A percentile compares a stretch with the other conserved stretches of the same genome.
These are phyloP conservation scores for Metrosideros polymorpha DNA, from an alignment of 441 rosid genomes.

Conservation along the genomic window DNA sequence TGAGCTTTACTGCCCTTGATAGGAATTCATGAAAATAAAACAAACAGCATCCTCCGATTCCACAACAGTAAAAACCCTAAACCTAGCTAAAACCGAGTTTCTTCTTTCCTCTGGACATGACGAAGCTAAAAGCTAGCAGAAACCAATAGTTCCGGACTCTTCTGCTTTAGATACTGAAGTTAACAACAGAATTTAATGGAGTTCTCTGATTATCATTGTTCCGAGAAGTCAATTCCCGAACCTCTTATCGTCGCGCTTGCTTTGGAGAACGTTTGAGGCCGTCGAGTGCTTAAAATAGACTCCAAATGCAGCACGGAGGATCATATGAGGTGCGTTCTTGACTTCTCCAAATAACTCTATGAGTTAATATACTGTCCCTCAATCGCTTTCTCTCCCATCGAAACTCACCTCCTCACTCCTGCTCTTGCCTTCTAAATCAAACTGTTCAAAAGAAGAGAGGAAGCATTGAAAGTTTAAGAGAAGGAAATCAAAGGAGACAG, in stretches of 20 bases:
- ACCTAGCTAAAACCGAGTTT: neutral
- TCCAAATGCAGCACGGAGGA: conserved; percentile 4
- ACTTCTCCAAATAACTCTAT: conserved; percentile 33
- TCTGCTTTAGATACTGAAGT: neutral
- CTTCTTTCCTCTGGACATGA: neutral
- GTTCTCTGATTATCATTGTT: neutral
- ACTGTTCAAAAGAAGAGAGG: neutral
- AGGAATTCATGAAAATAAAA: neutral
- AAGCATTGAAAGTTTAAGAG: neutral
- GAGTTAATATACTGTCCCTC: neutral
- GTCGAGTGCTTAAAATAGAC: neutral
- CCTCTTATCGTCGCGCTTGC: conserved; percentile 29
- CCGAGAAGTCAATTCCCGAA: conserved; percentile 88
- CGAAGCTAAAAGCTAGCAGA: neutral
- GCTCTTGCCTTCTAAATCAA: neutral
- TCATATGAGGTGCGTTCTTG: conserved; percentile 85
- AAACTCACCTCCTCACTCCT: neutral
- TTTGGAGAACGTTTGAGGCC: neutral
- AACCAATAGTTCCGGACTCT: neutral
- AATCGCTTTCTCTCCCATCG: neutral
- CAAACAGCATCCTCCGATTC: neutral
- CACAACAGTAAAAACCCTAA: neutral
- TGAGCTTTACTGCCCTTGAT: neutral
- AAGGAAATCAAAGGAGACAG: neutral
- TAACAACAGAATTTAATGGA: neutral